A percentile compares a stretch with the other conserved stretches of the same genome.
Conservation (phyloP, 352 stramenopile genomes). For the Detonula confervacea region DNA sequence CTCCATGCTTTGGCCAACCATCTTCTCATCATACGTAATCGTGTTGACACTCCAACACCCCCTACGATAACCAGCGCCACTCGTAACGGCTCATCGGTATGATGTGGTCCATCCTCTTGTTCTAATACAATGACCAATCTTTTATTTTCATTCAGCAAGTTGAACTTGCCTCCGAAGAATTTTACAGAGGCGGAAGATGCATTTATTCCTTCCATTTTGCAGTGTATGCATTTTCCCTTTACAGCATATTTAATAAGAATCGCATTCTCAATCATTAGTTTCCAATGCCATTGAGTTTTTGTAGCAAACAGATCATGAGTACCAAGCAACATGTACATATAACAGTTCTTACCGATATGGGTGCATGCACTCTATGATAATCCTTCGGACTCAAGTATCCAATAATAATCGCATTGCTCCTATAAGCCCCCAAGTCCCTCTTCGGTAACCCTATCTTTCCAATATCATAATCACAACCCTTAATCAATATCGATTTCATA, state of each 20-base stretch:
- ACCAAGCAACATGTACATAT: neutral
- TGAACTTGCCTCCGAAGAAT: conserved; percentile 66
- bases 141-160: conserved; percentile 65
- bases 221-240: conserved; percentile 53
- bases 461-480: conserved; percentile 55
- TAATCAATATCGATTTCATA: conserved; percentile 56
- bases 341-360: conserved; percentile 27
- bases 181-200: conserved; percentile 54
- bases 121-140: conserved; percentile 57
- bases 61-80: conserved; percentile 57
- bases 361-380: conserved; percentile 60
- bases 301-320: neutral
- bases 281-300: too few relatives aligned
- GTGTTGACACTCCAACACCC: conserved; percentile 63
- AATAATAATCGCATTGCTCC: conserved; percentile 37
- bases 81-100: conserved; percentile 25
- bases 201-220: conserved; percentile 52
- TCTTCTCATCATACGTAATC: conserved; percentile 49
- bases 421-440: conserved; percentile 35
- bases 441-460: conserved; percentile 44
- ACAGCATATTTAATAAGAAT: too few relatives aligned
- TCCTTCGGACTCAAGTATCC: conserved; percentile 58
- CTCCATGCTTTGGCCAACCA: conserved; percentile 40
- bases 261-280: too few relatives aligned
- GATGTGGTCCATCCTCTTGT: conserved; percentile 20